Base-by-base conservation (phyloP, 2,329 filamentous ascomycete species). In the Plectosphaerella sp. region DNA sequence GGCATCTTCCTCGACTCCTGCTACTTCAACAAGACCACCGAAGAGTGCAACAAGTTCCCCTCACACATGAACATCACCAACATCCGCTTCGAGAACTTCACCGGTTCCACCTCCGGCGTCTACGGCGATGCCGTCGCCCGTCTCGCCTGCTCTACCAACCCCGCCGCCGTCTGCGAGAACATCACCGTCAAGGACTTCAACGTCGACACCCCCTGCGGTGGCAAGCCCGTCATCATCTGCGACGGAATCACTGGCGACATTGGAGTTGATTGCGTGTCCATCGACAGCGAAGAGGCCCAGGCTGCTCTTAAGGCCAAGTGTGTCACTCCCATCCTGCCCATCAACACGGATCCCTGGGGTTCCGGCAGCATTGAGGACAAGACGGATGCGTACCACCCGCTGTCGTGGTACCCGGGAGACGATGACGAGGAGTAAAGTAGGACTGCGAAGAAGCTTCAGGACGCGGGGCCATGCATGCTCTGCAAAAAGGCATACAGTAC, bases 1-100 rank as follows among this genome's bases (percentile, higher is more conserved):
- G 74, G 79, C 0, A 72, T 83, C 20, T 79, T 82, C 36, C 67
- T 86, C 8, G 82, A 85, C 59, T 80, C 81, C 25, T 85, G 82
- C 66, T 85, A 85, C 65, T 84, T 84, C 64, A 56, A 56, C 50
- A 70, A 69, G 52, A 64, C 77, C 51, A 57, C 69, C 4, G 73
- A 73, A 1, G 71, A 73, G 3, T 85, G 82, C 58, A 72, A 75
- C 2, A 53, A 70, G 14, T 78, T 80, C 56, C 81, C 82, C 0
- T 81, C 78, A 0, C 69, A 71, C 8, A 80, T 84, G 57, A 78
- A 84, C 58, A 76, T 85, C 52, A 80, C 77, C 24, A 77, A 84
- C 60, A 74, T 86, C 33, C 68, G 67, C 1, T 85, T 85, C 54
- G 71, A 82, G 59, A 84, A 84, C 59, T 76, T 85, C 54, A 72